These are phyloP conservation scores for Aurinia saxatilis DNA, from an alignment of 345 rosid species.

Conservation along the genomic window DNA sequence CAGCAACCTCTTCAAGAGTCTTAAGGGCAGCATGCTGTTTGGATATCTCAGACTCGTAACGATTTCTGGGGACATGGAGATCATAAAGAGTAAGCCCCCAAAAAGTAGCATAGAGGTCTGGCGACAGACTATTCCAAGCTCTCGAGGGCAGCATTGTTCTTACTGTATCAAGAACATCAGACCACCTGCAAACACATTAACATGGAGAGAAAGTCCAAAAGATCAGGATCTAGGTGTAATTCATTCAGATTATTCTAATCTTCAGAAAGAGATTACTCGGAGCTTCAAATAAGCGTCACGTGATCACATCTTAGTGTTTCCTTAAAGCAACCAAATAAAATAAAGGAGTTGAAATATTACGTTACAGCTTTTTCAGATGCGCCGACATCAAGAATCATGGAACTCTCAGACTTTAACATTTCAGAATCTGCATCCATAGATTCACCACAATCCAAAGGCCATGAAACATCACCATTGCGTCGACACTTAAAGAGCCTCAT, in stretches of 20 bases:
- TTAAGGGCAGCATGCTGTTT: conserved; percentile 95
- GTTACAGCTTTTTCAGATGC: conserved; percentile 44
- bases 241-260: neutral
- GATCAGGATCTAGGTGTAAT: neutral
- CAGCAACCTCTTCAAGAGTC: conserved; percentile 88
- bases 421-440: conserved; percentile 27
- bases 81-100: conserved; percentile 99
- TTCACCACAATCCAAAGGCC: conserved; percentile 78
- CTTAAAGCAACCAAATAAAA: conserved; percentile 7
- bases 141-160: conserved; percentile 85
- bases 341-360: conserved; percentile 34
- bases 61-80: conserved; percentile 87
- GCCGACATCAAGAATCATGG: conserved; percentile 63
- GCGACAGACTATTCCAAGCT: conserved; percentile 99
- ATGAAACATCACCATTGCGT: conserved; percentile 56
- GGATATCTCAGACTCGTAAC: conserved; percentile 92
- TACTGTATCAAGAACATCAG: conserved; percentile 79
- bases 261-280: conserved; percentile 13
- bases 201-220: neutral
- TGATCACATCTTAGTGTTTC: conserved; percentile 7
- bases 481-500: conserved; percentile 92
- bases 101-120: conserved; percentile 91
- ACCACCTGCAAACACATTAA: conserved; percentile 67
- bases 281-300: neutral
- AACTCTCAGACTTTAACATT: conserved; percentile 36